Conservation (phyloP, 2,329 filamentous ascomycete genomes). For the Aureobasidium uvarum region DNA sequence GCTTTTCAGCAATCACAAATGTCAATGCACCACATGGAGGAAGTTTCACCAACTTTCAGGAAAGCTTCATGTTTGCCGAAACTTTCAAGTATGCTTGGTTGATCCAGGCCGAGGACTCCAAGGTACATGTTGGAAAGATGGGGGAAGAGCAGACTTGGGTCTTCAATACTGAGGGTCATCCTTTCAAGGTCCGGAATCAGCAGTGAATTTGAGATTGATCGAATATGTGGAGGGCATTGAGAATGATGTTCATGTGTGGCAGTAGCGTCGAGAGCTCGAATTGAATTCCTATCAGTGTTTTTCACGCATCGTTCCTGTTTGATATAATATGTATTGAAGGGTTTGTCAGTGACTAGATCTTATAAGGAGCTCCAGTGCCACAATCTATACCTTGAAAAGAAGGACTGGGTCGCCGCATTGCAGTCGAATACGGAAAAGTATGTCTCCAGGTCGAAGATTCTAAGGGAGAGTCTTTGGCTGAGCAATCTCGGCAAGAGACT, state of each 20-base stretch:
- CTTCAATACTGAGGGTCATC: conserved; percentile 66
- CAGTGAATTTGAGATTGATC: background rate
- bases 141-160: conserved; percentile 47
- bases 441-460: no score
- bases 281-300: background rate
- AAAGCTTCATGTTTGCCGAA: conserved; percentile 87
- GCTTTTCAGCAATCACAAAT: conserved; percentile 64
- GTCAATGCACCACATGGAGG: conserved; percentile 62
- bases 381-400: no score
- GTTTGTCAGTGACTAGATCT: background rate
- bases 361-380: background rate
- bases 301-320: background rate
- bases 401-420: no score
- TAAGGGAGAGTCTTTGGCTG: no score
- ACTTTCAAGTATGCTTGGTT: conserved; percentile 82
- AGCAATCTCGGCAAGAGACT: no score
- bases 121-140: conserved; percentile 4
- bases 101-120: conserved; percentile 51
- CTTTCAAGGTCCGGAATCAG: conserved; percentile 46
- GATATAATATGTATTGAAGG: background rate
- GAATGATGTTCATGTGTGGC: background rate
- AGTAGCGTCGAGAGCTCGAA: background rate
- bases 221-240: background rate
- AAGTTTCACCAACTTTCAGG: conserved; percentile 69
- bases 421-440: no score